A percentile compares a stretch with the other conserved stretches of the same genome.
Conservation (phyloP, 805 yeast species). For the Metschnikowia baotianmanensis region DNA sequence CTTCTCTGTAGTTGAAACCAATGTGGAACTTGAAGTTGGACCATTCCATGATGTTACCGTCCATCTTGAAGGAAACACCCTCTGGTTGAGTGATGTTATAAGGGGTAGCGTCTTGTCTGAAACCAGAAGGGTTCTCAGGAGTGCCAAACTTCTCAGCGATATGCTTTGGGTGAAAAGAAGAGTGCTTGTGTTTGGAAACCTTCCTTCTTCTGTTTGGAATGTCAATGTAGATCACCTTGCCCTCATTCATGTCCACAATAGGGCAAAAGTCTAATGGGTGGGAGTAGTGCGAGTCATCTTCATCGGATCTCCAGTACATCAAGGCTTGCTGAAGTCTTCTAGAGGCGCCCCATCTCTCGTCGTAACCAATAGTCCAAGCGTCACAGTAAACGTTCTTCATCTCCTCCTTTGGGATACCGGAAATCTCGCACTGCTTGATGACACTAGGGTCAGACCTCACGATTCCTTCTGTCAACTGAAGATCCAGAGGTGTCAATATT, state of each 20-base stretch:
- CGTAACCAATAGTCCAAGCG: conserved; percentile 70
- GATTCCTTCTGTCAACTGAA: conserved; percentile 58
- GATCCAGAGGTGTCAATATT: conserved; percentile 68
- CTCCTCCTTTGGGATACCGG: conserved; percentile 63
- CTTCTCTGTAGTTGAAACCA: conserved; percentile 85
- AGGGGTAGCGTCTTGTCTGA: conserved; percentile 63
- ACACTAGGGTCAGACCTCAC: conserved; percentile 71
- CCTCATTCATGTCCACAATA: conserved; percentile 69
- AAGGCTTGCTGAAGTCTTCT: conserved; percentile 78
- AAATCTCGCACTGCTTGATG: conserved; percentile 66
- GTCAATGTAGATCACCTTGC: conserved; percentile 70
- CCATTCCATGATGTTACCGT: conserved; percentile 71
- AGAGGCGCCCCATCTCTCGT: conserved; percentile 75
- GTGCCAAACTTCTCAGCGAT: conserved; percentile 58
- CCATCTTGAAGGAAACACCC: conserved; percentile 74
- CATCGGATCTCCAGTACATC: conserved; percentile 71
- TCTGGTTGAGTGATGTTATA: conserved; percentile 75
- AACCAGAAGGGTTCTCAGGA: conserved; percentile 43
- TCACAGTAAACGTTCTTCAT: conserved; percentile 63
- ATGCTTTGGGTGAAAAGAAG: conserved; percentile 68
- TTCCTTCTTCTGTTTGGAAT: conserved; percentile 74
- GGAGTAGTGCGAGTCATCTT: conserved; percentile 73
- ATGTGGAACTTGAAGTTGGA: conserved; percentile 74
- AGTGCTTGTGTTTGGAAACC: conserved; percentile 62
- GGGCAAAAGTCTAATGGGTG: conserved; percentile 83